Conservation (phyloP, 805 yeast species). For the Lipomyces spencermartinsiae region DNA sequence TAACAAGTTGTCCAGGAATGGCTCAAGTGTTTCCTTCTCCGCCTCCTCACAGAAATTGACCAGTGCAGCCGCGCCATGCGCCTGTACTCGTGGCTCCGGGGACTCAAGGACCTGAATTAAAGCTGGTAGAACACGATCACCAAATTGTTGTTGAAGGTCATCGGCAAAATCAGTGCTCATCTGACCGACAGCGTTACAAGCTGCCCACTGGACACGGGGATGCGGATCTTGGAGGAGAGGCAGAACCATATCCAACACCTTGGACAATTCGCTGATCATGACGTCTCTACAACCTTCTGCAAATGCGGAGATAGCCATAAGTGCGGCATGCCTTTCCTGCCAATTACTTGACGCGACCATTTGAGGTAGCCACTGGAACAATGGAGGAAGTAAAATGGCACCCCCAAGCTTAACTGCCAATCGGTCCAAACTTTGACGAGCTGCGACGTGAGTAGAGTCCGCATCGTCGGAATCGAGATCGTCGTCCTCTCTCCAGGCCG, state of each 20-base stretch:
- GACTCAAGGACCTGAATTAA: constrained; percentile 79
- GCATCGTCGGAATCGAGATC: constrained; percentile 80
- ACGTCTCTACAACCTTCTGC: constrained; percentile 97
- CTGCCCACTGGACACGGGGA: constrained; percentile 94
- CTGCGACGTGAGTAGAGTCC: constrained; percentile 87
- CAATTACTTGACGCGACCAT: constrained; percentile 80
- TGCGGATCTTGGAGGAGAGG: constrained; percentile 88
- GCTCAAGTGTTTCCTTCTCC: constrained; percentile 82
- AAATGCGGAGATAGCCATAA: constrained; percentile 95
- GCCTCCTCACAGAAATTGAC: constrained; percentile 96
- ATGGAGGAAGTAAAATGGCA: constrained; percentile 78
- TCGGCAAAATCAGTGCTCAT: constrained; percentile 91
- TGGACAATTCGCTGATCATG: constrained; percentile 78
- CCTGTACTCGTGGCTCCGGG: constrained; percentile 86
- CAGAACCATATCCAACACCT: constrained; percentile 79
- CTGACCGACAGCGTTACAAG: constrained; percentile 96
- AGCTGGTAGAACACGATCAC: constrained; percentile 82
- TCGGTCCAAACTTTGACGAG: constrained; percentile 93
- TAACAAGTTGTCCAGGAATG: constrained; percentile 84
- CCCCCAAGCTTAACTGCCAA: constrained; percentile 85
- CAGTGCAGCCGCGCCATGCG: constrained; percentile 98
- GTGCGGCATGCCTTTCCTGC: constrained; percentile 96
- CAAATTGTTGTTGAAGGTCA: constrained; percentile 79
- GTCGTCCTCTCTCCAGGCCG: constrained; percentile 84
- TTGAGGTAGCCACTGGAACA: constrained; percentile 83